phyloP scores from a whole-genome alignment of 768 basidiomycete genomes.

The Trametes sanguinea region DNA sequence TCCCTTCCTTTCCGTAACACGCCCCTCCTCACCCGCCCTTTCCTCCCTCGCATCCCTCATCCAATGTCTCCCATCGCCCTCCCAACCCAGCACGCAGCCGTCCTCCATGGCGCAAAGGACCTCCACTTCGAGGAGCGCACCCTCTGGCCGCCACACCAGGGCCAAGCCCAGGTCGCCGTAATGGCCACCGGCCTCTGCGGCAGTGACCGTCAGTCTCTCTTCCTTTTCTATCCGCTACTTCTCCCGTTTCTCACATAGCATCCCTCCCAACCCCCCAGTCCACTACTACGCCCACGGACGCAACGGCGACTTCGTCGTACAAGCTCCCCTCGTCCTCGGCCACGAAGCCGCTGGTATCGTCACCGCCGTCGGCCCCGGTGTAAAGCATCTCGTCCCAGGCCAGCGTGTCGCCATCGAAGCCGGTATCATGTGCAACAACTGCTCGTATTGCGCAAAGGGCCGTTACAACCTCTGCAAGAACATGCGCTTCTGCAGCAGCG shows the following conservation, averaged over 20 bases:
- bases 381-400: constrained; percentile 64
- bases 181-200: constrained; percentile 90
- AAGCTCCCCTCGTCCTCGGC: constrained; percentile 85
- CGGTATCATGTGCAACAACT: constrained; percentile 83
- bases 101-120: constrained; percentile 83
- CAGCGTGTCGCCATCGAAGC: constrained; percentile 94
- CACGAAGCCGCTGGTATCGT: constrained; percentile 92
- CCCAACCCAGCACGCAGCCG: constrained; percentile 65
- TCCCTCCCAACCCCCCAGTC: constrained; percentile 46
- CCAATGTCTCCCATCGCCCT: constrained; percentile 51
- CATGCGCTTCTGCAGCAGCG: constrained; percentile 88
- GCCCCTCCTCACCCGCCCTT: constrained; percentile 24
- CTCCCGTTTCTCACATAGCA: not conserved
- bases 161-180: constrained; percentile 80
- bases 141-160: constrained; percentile 67
- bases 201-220: constrained; percentile 60
- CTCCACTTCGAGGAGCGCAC: constrained; percentile 77
- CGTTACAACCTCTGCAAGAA: constrained; percentile 92
- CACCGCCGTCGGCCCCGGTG: constrained; percentile 77
- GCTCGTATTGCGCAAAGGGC: constrained; percentile 67
- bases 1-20: constrained; percentile 26
- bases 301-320: constrained; percentile 90
- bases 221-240: constrained; percentile 17
- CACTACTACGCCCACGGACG: constrained; percentile 90
- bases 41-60: constrained; percentile 12